Evolutionary conservation across 2,329 filamentous ascomycete species (phyloP).

Genomic region (Parafenestella ontariensis): DNA sequence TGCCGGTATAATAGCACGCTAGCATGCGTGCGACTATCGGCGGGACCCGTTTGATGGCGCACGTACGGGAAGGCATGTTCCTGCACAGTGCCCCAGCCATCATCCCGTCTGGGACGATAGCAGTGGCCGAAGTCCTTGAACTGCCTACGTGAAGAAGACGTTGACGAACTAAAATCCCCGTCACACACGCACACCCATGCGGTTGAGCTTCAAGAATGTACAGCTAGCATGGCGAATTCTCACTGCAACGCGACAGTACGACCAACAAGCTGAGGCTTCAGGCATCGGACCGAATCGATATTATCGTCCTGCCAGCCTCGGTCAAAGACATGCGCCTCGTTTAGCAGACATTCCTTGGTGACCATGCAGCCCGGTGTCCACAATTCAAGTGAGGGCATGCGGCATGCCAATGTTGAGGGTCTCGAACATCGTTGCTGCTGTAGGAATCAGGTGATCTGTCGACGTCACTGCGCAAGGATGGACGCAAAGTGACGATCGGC

Average conservation of each 20-base stretch:
- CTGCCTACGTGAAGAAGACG: conserved; percentile 4
- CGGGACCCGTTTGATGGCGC: conserved; percentile 6
- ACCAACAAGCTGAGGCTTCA: conserved; percentile 31
- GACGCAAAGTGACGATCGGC: conserved; percentile 20
- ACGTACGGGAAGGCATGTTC: conserved; percentile 21
- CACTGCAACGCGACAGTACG: conserved; percentile 32
- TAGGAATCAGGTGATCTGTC: conserved; percentile 18
- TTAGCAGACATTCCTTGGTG: conserved; percentile 23
- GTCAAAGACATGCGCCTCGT: conserved; percentile 30
- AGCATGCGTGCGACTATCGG: conserved; percentile 1
- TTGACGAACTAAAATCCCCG: conserved; percentile 27
- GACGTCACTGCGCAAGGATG: conserved; percentile 20
- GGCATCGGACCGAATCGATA: conserved; percentile 42
- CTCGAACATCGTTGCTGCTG: conserved; percentile 34
- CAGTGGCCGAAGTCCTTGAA: conserved; percentile 7
- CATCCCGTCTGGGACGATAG: conserved; percentile 1
- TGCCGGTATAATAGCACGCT: background rate
- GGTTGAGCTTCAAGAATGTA: conserved; percentile 13
- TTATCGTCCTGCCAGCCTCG: conserved; percentile 36
- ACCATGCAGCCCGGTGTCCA: conserved; percentile 27
- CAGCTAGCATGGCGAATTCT: conserved; percentile 21
- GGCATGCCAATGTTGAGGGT: conserved; percentile 24
- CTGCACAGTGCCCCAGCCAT: conserved; percentile 15
- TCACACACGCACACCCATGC: conserved; percentile 25
- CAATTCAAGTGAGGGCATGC: conserved; percentile 24